Percentiles rank a stretch among this genome's conserved stretches.
These are phyloP conservation scores for Penicillium crustosum DNA, from an alignment of 2,329 filamentous ascomycete species.

Conservation along the genomic window DNA sequence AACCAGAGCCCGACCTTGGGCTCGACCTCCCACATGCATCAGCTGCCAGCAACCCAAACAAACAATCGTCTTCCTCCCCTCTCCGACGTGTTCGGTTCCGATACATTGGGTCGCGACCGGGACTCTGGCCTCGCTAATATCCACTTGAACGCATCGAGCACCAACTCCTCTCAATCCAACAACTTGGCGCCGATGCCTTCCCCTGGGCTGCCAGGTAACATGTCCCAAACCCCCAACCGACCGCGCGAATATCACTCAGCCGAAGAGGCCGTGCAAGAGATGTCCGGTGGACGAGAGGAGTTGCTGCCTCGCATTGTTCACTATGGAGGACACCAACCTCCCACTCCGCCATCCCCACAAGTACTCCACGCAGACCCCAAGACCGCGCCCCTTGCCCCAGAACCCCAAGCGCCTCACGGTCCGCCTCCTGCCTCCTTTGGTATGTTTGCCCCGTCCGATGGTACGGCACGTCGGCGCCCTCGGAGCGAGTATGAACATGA, in stretches of 20 bases:
- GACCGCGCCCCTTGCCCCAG: constrained; percentile 26
- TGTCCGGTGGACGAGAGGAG: constrained; percentile 89
- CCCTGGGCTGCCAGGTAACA: constrained; percentile 64
- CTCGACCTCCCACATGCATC: constrained; percentile 86
- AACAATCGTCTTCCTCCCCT: constrained; percentile 91
- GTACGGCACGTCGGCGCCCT: constrained; percentile 64
- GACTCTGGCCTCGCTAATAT: constrained; percentile 36
- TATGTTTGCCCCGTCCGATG: constrained; percentile 28
- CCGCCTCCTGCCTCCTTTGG: constrained; percentile 54
- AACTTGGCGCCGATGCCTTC: constrained; percentile 71
- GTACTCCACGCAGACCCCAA: constrained; percentile 31
- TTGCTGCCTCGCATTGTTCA: constrained; percentile 90
- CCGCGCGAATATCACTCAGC: constrained; percentile 89
- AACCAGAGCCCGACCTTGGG: constrained; percentile 81
- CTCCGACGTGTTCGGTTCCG: constrained; percentile 83
- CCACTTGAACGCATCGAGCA: constrained; percentile 60
- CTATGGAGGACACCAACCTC: constrained; percentile 90
- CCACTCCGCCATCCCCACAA: constrained; percentile 77
- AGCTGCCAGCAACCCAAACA: constrained; percentile 82
- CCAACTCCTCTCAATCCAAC: constrained; percentile 63
- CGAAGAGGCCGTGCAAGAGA: constrained; percentile 87
- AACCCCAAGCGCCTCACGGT: constrained; percentile 66
- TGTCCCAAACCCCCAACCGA: constrained; percentile 58
- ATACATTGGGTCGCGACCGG: constrained; percentile 59
- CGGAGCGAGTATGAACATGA: constrained; percentile 89